phyloP scores from a whole-genome alignment of 805 yeast genomes.

The Cephaloascus albidus region DNA sequence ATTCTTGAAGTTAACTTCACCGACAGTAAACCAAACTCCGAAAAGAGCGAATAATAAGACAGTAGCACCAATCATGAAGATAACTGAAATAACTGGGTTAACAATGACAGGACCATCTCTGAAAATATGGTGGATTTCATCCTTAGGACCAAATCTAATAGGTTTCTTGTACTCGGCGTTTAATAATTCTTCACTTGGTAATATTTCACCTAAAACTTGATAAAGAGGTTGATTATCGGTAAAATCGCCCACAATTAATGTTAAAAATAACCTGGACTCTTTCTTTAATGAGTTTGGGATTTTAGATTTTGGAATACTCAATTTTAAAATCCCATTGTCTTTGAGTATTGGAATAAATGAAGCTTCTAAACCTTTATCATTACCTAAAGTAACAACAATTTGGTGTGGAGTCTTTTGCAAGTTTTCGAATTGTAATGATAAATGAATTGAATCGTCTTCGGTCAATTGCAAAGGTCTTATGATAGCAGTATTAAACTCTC shows the following conservation, averaged over 20 bases:
- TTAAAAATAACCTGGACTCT: constrained; percentile 19
- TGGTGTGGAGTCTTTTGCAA: constrained; percentile 19
- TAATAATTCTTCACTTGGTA: constrained; percentile 18
- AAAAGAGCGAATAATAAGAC: constrained; percentile 32
- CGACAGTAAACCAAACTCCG: constrained; percentile 27
- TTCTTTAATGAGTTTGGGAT: constrained; percentile 26
- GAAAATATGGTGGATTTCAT: constrained; percentile 61
- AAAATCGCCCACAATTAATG: constrained; percentile 21
- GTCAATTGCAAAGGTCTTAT: constrained; percentile 18
- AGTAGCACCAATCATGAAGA: constrained; percentile 36
- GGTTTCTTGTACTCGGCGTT: constrained; percentile 14
- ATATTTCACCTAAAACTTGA: constrained; percentile 16
- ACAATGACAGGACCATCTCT: constrained; percentile 43
- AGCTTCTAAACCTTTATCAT: constrained; percentile 18
- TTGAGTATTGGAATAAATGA: constrained; percentile 21
- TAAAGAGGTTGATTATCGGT: constrained; percentile 8
- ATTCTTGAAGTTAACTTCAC: constrained; percentile 9
- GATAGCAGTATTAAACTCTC: constrained; percentile 20
- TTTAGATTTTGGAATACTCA: constrained; percentile 15
- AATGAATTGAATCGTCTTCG: constrained; percentile 19
- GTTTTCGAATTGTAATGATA: constrained; percentile 16
- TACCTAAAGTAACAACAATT: constrained; percentile 18
- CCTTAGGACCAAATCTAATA: constrained; percentile 35
- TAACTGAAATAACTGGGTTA: constrained; percentile 37
- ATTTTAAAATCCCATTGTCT: constrained; percentile 10